Conservation (phyloP, 1,284 basidiomycete species). For the Anthracocystis setariae region DNA sequence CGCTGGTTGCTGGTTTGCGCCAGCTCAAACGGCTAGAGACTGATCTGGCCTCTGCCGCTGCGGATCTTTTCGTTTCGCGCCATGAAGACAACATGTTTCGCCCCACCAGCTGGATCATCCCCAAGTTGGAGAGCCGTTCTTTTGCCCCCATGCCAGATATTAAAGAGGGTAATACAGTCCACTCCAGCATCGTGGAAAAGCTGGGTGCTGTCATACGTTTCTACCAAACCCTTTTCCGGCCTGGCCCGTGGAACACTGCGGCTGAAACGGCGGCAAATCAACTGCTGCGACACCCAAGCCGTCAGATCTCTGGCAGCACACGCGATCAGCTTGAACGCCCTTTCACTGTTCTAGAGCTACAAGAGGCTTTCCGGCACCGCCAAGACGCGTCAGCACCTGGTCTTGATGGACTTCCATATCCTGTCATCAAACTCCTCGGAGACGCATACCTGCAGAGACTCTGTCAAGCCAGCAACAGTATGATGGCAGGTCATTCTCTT, state of each 20-base stretch:
- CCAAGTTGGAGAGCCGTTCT: constrained; percentile 2
- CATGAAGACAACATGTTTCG: constrained; percentile 10
- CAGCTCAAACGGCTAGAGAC: not conserved
- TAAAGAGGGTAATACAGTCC: not conserved
- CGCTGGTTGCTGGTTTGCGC: not conserved
- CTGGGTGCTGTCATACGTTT: too few relatives aligned
- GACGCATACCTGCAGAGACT: not conserved
- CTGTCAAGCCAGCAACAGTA: not conserved
- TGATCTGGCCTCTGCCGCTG: constrained; percentile 3
- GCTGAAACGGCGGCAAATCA: too few relatives aligned
- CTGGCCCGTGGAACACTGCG: too few relatives aligned
- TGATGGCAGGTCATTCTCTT: constrained; percentile 6
- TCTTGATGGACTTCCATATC: constrained; percentile 8
- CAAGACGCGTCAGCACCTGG: constrained; percentile 9
- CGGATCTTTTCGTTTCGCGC: constrained; percentile 2
- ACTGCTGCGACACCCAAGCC: not conserved
- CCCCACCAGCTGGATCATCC: constrained; percentile 13
- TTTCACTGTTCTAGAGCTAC: constrained; percentile 1
- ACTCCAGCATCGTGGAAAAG: too few relatives aligned
- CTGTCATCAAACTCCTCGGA: not conserved
- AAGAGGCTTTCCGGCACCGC: not conserved
- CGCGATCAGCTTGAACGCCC: constrained; percentile 1
- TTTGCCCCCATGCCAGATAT: constrained; percentile 6
- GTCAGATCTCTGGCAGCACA: not conserved
- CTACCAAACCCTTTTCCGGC: too few relatives aligned